Base-by-base conservation (phyloP, 164 flowering plant species). In the Malania oleifera region DNA sequence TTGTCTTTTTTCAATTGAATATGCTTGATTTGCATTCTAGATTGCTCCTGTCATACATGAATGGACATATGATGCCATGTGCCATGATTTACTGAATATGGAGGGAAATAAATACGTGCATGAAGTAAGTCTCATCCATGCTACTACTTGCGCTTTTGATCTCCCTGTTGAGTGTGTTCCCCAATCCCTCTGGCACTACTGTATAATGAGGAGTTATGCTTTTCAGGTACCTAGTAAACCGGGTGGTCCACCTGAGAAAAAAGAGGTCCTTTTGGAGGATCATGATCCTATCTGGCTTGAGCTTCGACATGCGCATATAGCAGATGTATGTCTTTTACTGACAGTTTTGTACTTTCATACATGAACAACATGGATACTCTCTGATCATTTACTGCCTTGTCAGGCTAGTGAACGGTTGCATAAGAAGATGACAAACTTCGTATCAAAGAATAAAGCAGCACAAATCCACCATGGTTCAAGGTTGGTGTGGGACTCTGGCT, bases 1-100 rank as follows among this genome's bases (percentile, higher is more conserved):
- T 9, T 55, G 39, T n/a, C n/a, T n/a, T n/a, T n/a, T n/a, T n/a
- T n/a, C n/a, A n/a, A n/a, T n/a, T 67, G 39, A 63, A 43, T 56
- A 25, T 58, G 24, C 22, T 52, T 22, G 23, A 49, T 61, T 56
- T 65, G 39, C 54, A 38, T 40, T 73, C 26, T 66, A 95, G 98
- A 85, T 95, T 76, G 96, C 99, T 56, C 99, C 99, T 47, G 70
- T 95, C 45, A 95, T 95, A 52, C 99, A 95, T 80, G 99, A 91
- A 72, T 95, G 99, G 99, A 91, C 98, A 7, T 95, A 95, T 72
- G 99, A 91, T 81, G 96, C 99, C 40, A 95, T 95, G 93, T 89
- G 98, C 70, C 98, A 84, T 74, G 98, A 95, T 72, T 73, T 95
- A 41, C 74, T 95, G 22, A 78, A 80, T 57, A 75, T 95, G 87